These are phyloP conservation scores for Polytolypa hystricis DNA, from an alignment of 2,329 filamentous ascomycete species.

Conservation along the genomic window DNA sequence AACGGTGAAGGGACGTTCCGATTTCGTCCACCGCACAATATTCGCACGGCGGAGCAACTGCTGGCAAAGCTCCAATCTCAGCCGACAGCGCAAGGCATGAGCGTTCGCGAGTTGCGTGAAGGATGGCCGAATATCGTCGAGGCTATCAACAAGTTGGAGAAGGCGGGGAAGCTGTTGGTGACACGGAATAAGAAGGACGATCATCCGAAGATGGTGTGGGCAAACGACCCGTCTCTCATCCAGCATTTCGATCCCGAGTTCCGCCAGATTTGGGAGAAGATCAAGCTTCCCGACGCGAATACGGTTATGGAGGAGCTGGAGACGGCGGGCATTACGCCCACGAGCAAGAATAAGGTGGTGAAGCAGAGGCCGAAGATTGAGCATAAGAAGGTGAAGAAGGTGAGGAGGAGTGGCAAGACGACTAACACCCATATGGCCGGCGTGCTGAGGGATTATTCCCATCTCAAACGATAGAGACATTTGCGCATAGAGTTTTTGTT, in stretches of 20 bases:
- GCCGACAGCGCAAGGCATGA: conserved; percentile 67
- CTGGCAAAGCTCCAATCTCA: conserved; percentile 72
- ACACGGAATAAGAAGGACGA: conserved; percentile 88
- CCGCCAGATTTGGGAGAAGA: conserved; percentile 68
- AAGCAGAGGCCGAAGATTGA: conserved; percentile 44
- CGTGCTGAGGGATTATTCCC: conserved; percentile 63
- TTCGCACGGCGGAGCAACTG: conserved; percentile 65
- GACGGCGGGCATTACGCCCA: conserved; percentile 69
- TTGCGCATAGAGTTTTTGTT: background rate
- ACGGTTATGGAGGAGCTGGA: conserved; percentile 68
- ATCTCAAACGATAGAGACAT: conserved; percentile 34
- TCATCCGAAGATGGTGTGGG: conserved; percentile 75
- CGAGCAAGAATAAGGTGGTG: conserved; percentile 63
- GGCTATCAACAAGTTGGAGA: conserved; percentile 66
- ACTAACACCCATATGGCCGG: conserved; percentile 82
- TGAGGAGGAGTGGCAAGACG: conserved; percentile 63
- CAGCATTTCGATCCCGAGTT: conserved; percentile 74
- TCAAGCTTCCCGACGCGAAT: conserved; percentile 62
- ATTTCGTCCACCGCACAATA: conserved; percentile 75
- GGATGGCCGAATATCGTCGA: conserved; percentile 82
- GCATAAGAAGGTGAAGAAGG: conserved; percentile 65
- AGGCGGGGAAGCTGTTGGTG: conserved; percentile 68
- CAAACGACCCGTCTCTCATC: conserved; percentile 68
- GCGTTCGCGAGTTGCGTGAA: conserved; percentile 86
- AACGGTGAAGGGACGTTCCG: conserved; percentile 65